Conservation (phyloP, 139 green algal genomes). For the Yamagishiella unicocca region DNA sequence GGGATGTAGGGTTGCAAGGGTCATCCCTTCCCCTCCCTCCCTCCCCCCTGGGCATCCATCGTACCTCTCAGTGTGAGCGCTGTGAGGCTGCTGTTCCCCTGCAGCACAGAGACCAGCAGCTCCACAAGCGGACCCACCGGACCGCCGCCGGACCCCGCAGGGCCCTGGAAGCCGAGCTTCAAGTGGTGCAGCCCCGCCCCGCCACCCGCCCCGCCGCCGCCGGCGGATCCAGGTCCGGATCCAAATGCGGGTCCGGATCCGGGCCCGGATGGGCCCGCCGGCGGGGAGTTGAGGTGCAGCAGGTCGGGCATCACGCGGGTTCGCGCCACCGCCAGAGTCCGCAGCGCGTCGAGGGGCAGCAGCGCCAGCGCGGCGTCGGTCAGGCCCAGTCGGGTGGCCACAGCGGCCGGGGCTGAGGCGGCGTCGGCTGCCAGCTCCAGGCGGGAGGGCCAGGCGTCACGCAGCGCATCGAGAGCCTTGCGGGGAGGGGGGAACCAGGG, state of each 20-base stretch:
- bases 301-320: constrained; percentile 46
- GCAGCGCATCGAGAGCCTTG: not conserved
- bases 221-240: too few relatives aligned
- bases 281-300: constrained; percentile 29
- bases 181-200: constrained; percentile 36
- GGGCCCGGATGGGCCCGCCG: not conserved
- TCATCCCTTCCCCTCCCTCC: too few relatives aligned
- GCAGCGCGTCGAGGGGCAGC: constrained; percentile 42
- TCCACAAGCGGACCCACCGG: not conserved
- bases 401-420: not conserved
- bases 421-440: not conserved
- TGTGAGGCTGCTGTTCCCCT: constrained; percentile 52
- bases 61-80: constrained; percentile 49
- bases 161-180: not conserved
- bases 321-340: constrained; percentile 10
- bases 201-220: not conserved
- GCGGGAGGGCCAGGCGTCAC: constrained; percentile 28
- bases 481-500: not conserved
- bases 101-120: constrained; percentile 35
- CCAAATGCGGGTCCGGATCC: not conserved
- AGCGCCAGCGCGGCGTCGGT: constrained; percentile 20
- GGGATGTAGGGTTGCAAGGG: too few relatives aligned
- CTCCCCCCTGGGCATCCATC: not conserved
- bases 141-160: not conserved
- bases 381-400: constrained; percentile 44